phyloP scores from a whole-genome alignment of 2,329 filamentous ascomycete genomes.

The Trichoderma sp. region DNA sequence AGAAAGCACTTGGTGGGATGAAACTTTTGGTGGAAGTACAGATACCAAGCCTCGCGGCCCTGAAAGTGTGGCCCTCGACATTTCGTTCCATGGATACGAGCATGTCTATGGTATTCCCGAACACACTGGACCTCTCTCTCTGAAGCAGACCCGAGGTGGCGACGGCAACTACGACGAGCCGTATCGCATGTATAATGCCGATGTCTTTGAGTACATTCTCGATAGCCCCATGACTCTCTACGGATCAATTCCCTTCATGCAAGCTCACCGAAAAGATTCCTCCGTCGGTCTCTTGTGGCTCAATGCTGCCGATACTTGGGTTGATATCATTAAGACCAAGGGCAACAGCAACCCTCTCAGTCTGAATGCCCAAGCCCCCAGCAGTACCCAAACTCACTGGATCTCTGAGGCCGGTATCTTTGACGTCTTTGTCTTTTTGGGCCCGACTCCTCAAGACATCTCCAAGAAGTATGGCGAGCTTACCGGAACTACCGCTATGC shows the following conservation, averaged over 20 bases:
- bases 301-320: slow-evolving; percentile 95
- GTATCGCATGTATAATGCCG: slow-evolving; percentile 91
- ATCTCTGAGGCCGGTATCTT: slow-evolving; percentile 88
- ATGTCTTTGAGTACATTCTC: slow-evolving; percentile 96
- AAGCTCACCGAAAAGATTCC: slow-evolving; percentile 89
- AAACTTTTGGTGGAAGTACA: slow-evolving; percentile 91
- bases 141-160: slow-evolving; percentile 87
- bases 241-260: slow-evolving; percentile 96
- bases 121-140: slow-evolving; percentile 81
- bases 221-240: slow-evolving; percentile 99
- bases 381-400: slow-evolving; percentile 89
- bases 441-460: slow-evolving; percentile 79
- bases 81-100: slow-evolving; percentile 86
- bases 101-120: slow-evolving; percentile 94
- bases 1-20: slow-evolving; percentile 96
- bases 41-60: slow-evolving; percentile 94
- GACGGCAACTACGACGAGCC: slow-evolving; percentile 82
- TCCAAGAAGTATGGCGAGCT: slow-evolving; percentile 81
- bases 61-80: slow-evolving; percentile 86
- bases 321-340: slow-evolving; percentile 85
- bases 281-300: slow-evolving; percentile 97
- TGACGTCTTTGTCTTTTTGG: slow-evolving; percentile 92
- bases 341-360: slow-evolving; percentile 71
- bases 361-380: slow-evolving; percentile 66
- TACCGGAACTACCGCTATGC: slow-evolving; percentile 86